Evolutionary conservation across 2,329 filamentous ascomycete genomes (phyloP), one percentile per base, ranked within the genome.

Genomic region (Huntiella savannae): DNA sequence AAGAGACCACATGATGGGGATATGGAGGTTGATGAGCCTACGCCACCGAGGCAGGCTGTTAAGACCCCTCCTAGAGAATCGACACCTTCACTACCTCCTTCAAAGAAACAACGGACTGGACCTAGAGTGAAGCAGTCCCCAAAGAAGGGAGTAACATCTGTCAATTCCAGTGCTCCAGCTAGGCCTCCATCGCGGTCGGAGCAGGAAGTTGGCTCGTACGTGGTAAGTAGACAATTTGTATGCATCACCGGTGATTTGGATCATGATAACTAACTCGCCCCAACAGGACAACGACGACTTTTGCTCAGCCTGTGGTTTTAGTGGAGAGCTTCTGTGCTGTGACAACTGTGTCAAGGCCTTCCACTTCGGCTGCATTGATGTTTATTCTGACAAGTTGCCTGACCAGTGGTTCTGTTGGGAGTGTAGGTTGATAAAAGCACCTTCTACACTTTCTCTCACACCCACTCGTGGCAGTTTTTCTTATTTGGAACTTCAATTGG

Each of bases 321-420:
- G 76, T 53, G 88, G 88, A 48, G 77, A 85, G 54, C 73, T 98
- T 52, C 71, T 96, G 53, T 95, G 87, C 63, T 98, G 91, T 62
- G 91, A 96, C 64, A 83, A 82, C 52, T 98, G 91, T 63, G 75
- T 79, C 50, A 77, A 84, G 53, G 84, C 87, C 4, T 95, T 92
- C 62, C 91, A 96, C 62, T 85, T 91, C 59, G 71, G 75, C 50
- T 96, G 91, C 60, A 75, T 91, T 53, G 81, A 92, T 60, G 80
- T 84, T 35, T 67, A 85, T 53, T 70, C 77, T 47, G 70, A 74
- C 43, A 67, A 70, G 46, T 67, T 79, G 49, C 77, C 79, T 8
- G 76, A 82, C 49, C 80, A 85, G 55, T 96, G 86, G 83, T 91
- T 73, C 60, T 96, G 88, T 63, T 80, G 82, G 55, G 71, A 74